phyloP scores from a whole-genome alignment of 1,284 basidiomycete genomes.

The Pseudozyma sp. region DNA sequence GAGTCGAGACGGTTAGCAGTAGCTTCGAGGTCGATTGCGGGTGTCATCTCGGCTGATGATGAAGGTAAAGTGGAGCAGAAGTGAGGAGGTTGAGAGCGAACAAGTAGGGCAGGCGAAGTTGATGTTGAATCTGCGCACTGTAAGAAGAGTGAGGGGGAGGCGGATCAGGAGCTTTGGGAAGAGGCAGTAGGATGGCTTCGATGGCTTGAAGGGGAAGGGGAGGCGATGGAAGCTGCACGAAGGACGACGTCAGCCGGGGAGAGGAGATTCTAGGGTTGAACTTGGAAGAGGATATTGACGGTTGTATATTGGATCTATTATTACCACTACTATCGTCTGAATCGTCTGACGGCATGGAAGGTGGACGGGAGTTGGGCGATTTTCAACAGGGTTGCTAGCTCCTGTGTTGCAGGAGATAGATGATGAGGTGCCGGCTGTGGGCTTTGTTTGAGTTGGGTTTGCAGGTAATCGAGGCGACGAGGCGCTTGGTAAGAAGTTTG shows the following conservation, averaged over 20 bases:
- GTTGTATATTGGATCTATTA: slow-evolving; percentile 34
- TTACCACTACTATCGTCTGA: slow-evolving; percentile 61
- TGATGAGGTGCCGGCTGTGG: slow-evolving; percentile 38
- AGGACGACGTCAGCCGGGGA: slow-evolving; percentile 18
- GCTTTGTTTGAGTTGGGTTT: slow-evolving; percentile 6
- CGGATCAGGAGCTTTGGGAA: slow-evolving; percentile 53
- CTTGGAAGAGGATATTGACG: slow-evolving; percentile 6
- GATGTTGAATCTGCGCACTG: slow-evolving; percentile 29
- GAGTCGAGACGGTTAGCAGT: slow-evolving; percentile 47
- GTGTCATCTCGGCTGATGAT: slow-evolving; percentile 55
- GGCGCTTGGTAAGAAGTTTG: slow-evolving; percentile 1
- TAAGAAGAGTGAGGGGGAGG: slow-evolving; percentile 18
- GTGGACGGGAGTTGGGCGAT: slow-evolving; percentile 32
- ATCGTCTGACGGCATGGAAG: slow-evolving; percentile 60
- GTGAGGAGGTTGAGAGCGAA: slow-evolving; percentile 43
- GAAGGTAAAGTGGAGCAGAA: slow-evolving; percentile 49
- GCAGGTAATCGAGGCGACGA: slow-evolving; percentile 5
- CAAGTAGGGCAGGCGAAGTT: slow-evolving; percentile 22
- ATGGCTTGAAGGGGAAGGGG: slow-evolving; percentile 25
- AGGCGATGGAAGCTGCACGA: slow-evolving; percentile 7
- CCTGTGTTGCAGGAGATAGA: slow-evolving; percentile 44
- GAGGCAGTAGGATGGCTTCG: slow-evolving; percentile 44
- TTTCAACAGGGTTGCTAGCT: slow-evolving; percentile 54
- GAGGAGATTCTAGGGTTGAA: neutral
- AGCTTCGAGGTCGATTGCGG: slow-evolving; percentile 48